Percentiles rank a stretch among this genome's conserved stretches.
phyloP scores from a whole-genome alignment of 2,329 filamentous ascomycete species.

The Fusarium fujikuroi region DNA sequence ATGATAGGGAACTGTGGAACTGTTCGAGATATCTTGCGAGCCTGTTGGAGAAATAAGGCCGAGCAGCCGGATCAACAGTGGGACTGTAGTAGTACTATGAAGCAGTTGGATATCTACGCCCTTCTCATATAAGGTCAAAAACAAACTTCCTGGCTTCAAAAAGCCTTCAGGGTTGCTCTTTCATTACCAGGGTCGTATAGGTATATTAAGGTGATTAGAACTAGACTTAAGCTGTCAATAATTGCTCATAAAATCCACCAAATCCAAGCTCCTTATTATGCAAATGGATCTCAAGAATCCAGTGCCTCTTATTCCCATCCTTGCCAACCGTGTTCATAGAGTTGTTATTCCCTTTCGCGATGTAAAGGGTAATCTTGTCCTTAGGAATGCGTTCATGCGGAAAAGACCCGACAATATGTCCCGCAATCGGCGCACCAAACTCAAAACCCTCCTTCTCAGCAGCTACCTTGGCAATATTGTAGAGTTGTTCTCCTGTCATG shows the following conservation, averaged over 20 bases:
- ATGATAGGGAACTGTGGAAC: slow-evolving; percentile 5
- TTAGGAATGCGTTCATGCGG: background rate
- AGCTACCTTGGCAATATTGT: background rate
- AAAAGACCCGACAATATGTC: background rate
- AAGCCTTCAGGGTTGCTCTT: too few species aligned
- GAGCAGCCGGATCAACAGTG: background rate
- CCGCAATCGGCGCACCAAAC: background rate
- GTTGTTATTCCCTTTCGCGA: background rate
- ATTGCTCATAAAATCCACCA: background rate
- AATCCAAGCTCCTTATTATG: background rate
- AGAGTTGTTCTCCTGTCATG: background rate
- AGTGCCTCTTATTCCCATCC: background rate
- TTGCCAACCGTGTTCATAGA: background rate
- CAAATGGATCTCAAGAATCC: background rate
- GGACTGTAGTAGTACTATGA: background rate
- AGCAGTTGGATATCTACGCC: background rate
- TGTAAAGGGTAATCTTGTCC: background rate
- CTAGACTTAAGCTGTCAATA: background rate
- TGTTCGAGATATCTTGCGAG: background rate
- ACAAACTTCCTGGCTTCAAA: too few species aligned
- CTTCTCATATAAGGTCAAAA: background rate
- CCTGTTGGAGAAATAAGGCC: background rate
- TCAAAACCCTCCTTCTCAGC: background rate
- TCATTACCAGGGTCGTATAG: too few species aligned
- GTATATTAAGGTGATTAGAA: too few species aligned